These are phyloP conservation scores for Epichloe uncinata DNA, from an alignment of 2,329 filamentous ascomycete genomes.

Conservation along the genomic window DNA sequence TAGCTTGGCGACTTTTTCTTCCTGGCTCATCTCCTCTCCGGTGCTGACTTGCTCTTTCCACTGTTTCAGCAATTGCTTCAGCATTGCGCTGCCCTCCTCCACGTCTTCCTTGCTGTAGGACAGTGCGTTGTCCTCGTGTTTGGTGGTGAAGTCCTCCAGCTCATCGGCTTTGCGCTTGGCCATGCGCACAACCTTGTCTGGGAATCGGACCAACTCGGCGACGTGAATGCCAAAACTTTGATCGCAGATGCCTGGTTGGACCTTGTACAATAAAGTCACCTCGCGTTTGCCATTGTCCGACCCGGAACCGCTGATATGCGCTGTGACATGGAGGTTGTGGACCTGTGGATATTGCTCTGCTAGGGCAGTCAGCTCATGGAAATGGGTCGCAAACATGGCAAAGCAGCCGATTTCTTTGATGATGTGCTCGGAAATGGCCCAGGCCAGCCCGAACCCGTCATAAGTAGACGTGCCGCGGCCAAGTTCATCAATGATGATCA, in stretches of 20 bases:
- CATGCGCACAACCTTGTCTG: conserved; percentile 95
- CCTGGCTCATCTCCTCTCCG: conserved; percentile 45
- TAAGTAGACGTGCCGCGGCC: conserved; percentile 95
- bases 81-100: conserved; percentile 69
- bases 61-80: conserved; percentile 69
- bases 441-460: conserved; percentile 95
- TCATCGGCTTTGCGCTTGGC: conserved; percentile 98
- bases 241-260: conserved; percentile 88
- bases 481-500: conserved; percentile 97
- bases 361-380: conserved; percentile 90
- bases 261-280: conserved; percentile 93
- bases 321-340: conserved; percentile 87
- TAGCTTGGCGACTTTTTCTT: conserved; percentile 68
- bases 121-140: conserved; percentile 49
- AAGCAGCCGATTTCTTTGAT: conserved; percentile 90
- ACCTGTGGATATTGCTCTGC: conserved; percentile 80
- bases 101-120: conserved; percentile 73
- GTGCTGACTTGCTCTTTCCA: conserved; percentile 70
- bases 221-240: conserved; percentile 98
- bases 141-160: conserved; percentile 84
- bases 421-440: conserved; percentile 97
- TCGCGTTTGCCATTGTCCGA: conserved; percentile 49
- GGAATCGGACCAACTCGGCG: conserved; percentile 90
- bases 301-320: conserved; percentile 58
- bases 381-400: conserved; percentile 92